Percentiles rank a stretch among this genome's conserved stretches.
Conservation (phyloP, 2,329 filamentous ascomycete species). For the Exserohilum rostratum region DNA sequence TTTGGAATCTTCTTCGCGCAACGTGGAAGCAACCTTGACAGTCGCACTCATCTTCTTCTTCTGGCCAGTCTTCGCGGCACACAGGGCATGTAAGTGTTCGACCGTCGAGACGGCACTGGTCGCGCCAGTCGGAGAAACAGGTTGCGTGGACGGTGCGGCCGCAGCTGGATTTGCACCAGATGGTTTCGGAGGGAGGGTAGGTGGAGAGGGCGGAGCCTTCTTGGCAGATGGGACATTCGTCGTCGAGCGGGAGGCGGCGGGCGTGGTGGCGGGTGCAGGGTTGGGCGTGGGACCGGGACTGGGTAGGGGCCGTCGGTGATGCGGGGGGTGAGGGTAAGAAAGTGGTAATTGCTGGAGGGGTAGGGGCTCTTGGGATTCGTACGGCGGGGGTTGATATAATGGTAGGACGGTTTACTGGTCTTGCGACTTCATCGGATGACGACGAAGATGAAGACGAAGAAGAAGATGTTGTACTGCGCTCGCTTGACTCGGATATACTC, state of each 20-base stretch:
- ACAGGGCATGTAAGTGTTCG: slow-evolving; percentile 12
- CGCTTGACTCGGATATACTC: neutral
- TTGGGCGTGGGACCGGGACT: too few relatives aligned
- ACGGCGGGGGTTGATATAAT: too few relatives aligned
- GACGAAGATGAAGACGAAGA: neutral
- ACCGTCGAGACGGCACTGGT: neutral
- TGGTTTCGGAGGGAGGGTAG: slow-evolving; percentile 2
- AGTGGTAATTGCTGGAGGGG: neutral
- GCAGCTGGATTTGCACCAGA: slow-evolving; percentile 28
- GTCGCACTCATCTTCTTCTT: neutral
- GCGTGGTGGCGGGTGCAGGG: slow-evolving; percentile 17
- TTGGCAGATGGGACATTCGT: slow-evolving; percentile 31
- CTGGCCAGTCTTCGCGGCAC: slow-evolving; percentile 20
- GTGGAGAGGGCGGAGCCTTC: slow-evolving; percentile 11
- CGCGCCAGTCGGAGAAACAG: slow-evolving; percentile 24
- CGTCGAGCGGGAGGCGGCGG: slow-evolving; percentile 20
- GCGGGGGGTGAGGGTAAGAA: neutral
- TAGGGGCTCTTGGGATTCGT: neutral
- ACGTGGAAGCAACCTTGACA: slow-evolving; percentile 1
- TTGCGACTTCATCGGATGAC: neutral
- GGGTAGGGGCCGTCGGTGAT: too few relatives aligned
- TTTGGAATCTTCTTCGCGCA: neutral
- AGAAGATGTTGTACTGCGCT: neutral
- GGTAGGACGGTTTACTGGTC: neutral
- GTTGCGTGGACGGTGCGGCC: slow-evolving; percentile 19